Evolutionary conservation across 257 asterid species (phyloP), one percentile per base, ranked within the genome.

Genomic region (Capsicum baccatum): DNA sequence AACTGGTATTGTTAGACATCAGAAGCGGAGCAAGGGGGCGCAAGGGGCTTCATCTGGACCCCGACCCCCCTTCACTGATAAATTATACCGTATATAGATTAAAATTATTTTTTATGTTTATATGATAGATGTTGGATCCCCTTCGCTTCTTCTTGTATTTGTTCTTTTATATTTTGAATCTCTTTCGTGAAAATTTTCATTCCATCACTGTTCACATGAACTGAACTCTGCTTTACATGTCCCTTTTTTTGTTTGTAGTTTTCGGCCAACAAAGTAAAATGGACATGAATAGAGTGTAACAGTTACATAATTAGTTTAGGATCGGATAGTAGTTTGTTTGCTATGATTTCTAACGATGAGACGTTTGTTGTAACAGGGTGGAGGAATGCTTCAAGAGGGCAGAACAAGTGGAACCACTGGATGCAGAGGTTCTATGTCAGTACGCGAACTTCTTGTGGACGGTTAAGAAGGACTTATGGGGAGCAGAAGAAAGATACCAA

Each of bases 331-430:
- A 52, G 19, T 7, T 76, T 21, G 13, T 26, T 54, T 4, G n/a
- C 47, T 78, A 26, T 33, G 2, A 54, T 33, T 78, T 54, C 21
- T 26, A 15, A 78, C 1, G 8, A 15, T 0, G 64, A 14, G 13
- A 26, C 48, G 2, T 78, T 52, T 78, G 63, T 54, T 60, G 50
- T 63, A 42, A 81, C 90, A 96, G 99, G 91, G 98, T 98, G 0
- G 99, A 96, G 89, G 95, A 92, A 87, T 96, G 97, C 86, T 94
- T 87, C 85, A 96, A 96, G 68, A 88, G 90, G 60, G 97, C 98
- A 0, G 89, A 93, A 2, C 91, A 89, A 85, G 86, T 86, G 79
- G 79, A 87, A 82, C 97, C 96, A 15, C 88, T 86, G 0, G 98
- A 96, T 33, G 92, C 97, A 0, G 98, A 96, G 91, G 88, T 90